Percentiles rank a stretch among this genome's conserved stretches.
Evolutionary conservation across 495 filamentous ascomycete species (phyloP).

Genomic region (Penicillium goetzii): DNA sequence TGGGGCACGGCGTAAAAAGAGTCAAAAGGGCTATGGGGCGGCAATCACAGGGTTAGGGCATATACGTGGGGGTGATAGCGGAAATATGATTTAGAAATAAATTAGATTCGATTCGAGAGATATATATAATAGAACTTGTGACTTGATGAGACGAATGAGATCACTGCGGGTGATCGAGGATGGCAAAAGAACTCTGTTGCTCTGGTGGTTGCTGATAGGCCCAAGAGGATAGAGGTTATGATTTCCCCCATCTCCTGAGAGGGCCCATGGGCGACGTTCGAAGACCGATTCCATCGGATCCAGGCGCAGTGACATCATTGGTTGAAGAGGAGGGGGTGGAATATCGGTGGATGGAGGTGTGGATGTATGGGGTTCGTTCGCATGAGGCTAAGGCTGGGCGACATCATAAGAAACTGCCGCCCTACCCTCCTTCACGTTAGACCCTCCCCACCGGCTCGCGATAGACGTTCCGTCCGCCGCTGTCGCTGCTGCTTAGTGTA

Average conservation of each 20-base stretch:
- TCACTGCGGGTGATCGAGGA: slow-evolving; percentile 20
- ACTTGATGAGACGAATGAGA: slow-evolving; percentile 25
- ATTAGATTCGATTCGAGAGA: slow-evolving; percentile 4
- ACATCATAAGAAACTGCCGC: slow-evolving; percentile 27
- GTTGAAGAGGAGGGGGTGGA: slow-evolving; percentile 18
- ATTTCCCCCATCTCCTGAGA: slow-evolving; percentile 17
- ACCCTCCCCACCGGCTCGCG: slow-evolving; percentile 9
- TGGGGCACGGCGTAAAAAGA: not conserved
- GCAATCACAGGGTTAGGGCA: slow-evolving; percentile 25
- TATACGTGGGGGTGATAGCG: not conserved
- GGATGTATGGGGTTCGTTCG: not conserved
- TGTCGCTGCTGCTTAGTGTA: not conserved
- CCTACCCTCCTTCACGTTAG: slow-evolving; percentile 10
- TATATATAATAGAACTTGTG: slow-evolving; percentile 23
- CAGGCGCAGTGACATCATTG: slow-evolving; percentile 36
- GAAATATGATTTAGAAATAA: slow-evolving; percentile 1
- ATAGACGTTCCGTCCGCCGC: slow-evolving; percentile 1
- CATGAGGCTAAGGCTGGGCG: slow-evolving; percentile 7
- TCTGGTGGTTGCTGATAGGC: slow-evolving; percentile 23
- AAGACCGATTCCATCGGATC: slow-evolving; percentile 15
- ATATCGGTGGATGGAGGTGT: not conserved
- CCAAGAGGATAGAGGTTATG: not conserved
- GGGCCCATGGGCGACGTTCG: slow-evolving; percentile 6
- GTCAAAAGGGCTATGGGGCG: slow-evolving; percentile 18
- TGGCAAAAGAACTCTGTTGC: slow-evolving; percentile 16